Conservation (phyloP, 1,284 basidiomycete species). For the Moesziomyces sp. region DNA sequence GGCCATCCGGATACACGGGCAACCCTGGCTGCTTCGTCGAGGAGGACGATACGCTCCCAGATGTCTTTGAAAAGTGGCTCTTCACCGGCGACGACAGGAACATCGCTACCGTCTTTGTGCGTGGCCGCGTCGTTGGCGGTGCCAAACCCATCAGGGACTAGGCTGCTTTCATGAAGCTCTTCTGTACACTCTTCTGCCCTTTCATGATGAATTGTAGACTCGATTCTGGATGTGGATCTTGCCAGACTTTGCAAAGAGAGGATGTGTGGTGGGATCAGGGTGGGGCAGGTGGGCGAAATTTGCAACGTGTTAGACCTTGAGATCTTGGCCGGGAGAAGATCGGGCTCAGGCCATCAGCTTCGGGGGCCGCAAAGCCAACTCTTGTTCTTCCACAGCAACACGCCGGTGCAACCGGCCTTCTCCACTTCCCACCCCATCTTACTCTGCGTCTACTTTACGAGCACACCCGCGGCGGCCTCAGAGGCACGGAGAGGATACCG, state of each 20-base stretch:
- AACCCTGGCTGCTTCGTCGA: constrained; percentile 76
- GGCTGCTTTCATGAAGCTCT: background rate
- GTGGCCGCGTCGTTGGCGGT: constrained; percentile 82
- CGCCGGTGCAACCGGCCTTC: background rate
- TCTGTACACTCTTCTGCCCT: background rate
- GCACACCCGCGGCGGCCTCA: too few species aligned
- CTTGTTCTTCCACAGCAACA: background rate
- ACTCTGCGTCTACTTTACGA: too few species aligned
- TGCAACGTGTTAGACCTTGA: background rate
- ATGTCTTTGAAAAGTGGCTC: constrained; percentile 62
- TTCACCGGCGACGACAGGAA: constrained; percentile 81
- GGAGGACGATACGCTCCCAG: constrained; percentile 67
- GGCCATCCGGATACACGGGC: constrained; percentile 61
- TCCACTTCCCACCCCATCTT: background rate
- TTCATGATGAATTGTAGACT: background rate
- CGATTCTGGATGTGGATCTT: background rate
- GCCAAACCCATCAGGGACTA: constrained; percentile 47
- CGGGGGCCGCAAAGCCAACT: background rate
- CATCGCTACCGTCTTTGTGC: constrained; percentile 84
- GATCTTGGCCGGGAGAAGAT: background rate
- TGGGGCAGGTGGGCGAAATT: background rate
- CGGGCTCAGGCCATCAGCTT: constrained; percentile 4
- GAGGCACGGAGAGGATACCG: background rate
- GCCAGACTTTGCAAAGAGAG: background rate
- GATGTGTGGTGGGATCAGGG: too few species aligned